Evolutionary conservation across 495 filamentous ascomycete genomes (phyloP).

Genomic region (Pseudevernia furfuracea): DNA sequence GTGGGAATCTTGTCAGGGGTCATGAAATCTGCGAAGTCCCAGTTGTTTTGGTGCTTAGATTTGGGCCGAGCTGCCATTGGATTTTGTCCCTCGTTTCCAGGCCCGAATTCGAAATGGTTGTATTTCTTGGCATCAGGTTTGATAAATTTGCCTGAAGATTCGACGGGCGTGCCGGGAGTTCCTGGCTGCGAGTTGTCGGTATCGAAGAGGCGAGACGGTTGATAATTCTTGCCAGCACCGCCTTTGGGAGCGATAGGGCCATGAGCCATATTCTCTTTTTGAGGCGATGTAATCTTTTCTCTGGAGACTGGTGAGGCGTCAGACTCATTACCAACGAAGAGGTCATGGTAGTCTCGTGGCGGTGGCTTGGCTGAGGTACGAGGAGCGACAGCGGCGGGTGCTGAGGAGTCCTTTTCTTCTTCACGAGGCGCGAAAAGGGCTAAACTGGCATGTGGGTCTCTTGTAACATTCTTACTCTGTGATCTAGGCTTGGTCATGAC

Average conservation of each 20-base stretch:
- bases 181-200: slow-evolving; percentile 31
- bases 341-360: slow-evolving; percentile 53
- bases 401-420: slow-evolving; percentile 33
- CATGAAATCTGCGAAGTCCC: slow-evolving; percentile 79
- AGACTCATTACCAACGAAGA: slow-evolving; percentile 49
- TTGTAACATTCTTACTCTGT: slow-evolving; percentile 44
- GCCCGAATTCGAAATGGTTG: slow-evolving; percentile 79
- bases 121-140: slow-evolving; percentile 67
- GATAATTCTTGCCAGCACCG: slow-evolving; percentile 63
- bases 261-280: slow-evolving; percentile 18
- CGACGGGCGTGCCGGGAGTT: slow-evolving; percentile 34
- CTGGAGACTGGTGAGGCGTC: slow-evolving; percentile 20
- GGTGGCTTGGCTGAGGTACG: slow-evolving; percentile 51
- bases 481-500: slow-evolving; percentile 30
- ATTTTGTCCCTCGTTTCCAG: slow-evolving; percentile 46
- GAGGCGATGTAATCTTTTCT: slow-evolving; percentile 21
- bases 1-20: slow-evolving; percentile 66
- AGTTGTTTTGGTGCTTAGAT: slow-evolving; percentile 60
- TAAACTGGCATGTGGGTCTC: slow-evolving; percentile 69
- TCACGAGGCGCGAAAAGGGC: slow-evolving; percentile 62
- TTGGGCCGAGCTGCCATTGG: slow-evolving; percentile 36
- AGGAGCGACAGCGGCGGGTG: slow-evolving; percentile 30
- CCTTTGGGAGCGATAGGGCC: slow-evolving; percentile 47
- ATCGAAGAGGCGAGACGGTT: slow-evolving; percentile 61
- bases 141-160: slow-evolving; percentile 33